These are phyloP conservation scores for Pythium phragmitis DNA, from an alignment of 352 stramenopile genomes.

Conservation along the genomic window DNA sequence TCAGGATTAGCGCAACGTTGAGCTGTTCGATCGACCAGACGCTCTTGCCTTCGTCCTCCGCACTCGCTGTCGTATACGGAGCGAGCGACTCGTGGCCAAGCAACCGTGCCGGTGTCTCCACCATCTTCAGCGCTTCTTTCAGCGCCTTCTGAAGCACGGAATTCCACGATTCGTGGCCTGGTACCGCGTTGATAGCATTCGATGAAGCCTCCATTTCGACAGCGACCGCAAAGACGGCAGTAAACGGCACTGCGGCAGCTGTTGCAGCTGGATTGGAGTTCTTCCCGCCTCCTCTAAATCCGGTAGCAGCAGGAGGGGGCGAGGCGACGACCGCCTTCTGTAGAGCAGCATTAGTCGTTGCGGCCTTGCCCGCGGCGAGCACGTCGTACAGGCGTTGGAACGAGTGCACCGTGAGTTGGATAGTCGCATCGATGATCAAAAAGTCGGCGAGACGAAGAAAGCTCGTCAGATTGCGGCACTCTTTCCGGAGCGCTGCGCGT, in stretches of 20 bases:
- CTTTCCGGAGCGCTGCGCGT: conserved; percentile 85
- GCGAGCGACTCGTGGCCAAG: conserved; percentile 76
- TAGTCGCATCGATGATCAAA: conserved; percentile 85
- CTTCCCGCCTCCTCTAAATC: conserved; percentile 9
- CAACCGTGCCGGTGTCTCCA: conserved; percentile 85
- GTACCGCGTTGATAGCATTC: conserved; percentile 45
- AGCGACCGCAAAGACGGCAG: conserved; percentile 54
- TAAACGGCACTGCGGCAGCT: conserved; percentile 34
- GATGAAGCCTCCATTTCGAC: conserved; percentile 61
- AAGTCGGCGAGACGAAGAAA: conserved; percentile 94
- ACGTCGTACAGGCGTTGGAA: conserved; percentile 64
- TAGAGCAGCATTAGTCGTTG: conserved; percentile 16
- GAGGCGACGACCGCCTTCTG: neutral
- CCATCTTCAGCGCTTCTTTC: conserved; percentile 84
- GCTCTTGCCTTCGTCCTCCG: conserved; percentile 82
- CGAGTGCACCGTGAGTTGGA: conserved; percentile 83
- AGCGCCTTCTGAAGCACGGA: conserved; percentile 63
- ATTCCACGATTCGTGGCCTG: conserved; percentile 75
- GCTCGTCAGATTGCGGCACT: conserved; percentile 90
- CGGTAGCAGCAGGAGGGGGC: conserved; percentile 1
- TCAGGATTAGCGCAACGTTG: conserved; percentile 79
- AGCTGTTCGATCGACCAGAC: conserved; percentile 77
- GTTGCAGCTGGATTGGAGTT: neutral
- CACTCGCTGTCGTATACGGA: conserved; percentile 76
- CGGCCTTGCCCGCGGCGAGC: conserved; percentile 47